Base-by-base conservation (phyloP, 129 eudicot species). In the Pittosporum tobira region DNA sequence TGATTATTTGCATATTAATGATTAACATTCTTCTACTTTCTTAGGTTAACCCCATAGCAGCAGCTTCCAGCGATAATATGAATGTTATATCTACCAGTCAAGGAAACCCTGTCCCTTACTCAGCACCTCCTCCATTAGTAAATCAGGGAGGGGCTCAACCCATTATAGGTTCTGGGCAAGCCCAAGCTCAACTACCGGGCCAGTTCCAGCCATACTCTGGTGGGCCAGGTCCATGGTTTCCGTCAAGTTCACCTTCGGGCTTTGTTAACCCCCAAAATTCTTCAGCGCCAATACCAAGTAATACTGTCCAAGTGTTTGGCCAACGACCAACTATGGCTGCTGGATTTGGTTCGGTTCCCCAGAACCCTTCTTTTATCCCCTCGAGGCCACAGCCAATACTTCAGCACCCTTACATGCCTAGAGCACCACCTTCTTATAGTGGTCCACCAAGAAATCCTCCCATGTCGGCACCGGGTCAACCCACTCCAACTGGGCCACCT, bases 211-310 rank as follows among this genome's bases (percentile, higher is more conserved):
- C 72, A 59, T 80, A 73, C 61, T n/a, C n/a, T n/a, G n/a, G n/a
- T n/a, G n/a, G n/a, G n/a, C 81, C 71, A 53, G 75, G 77, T 57
- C 66, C 71, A 56, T 85, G 95, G 97, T 77, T 77, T 43, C 75
- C 82, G n/a, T 36, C 72, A 10, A 69, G 68, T 21, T 76, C 71
- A 67, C 67, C 78, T 47, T 40, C 78, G 25, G 77, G 81, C 57
- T 72, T 75, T 55, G 36, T 31, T 28, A 54, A 66, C 55, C 64
- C 73, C 19, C 66, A 84, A 51, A 73, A 59, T 56, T 26, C 74
- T 25, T 66, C 78, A 3, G 73, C 62, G 13, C 77, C 76, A 3
- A 60, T 62, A 23, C 40, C 55, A 5, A 54, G 48, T 51, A 66
- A 59, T 60, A 59, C 71, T 26, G 46, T 44, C 40, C 83, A 73